Evolutionary conservation across 768 basidiomycete species (phyloP).

Genomic region (Boletus subparvulus): DNA sequence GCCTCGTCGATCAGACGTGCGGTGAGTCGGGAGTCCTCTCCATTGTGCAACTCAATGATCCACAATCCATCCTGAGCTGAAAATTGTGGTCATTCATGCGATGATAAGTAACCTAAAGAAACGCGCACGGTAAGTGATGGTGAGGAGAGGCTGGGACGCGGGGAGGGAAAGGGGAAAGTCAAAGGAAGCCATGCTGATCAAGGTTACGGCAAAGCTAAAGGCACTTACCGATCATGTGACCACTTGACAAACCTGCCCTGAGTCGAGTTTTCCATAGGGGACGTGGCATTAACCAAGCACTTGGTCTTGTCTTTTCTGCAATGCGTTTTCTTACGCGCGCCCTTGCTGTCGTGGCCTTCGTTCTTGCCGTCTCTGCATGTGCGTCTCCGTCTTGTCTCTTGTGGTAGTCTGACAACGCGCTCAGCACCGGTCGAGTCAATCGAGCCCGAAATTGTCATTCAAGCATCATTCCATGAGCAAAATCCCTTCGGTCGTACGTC

Average conservation of each 20-base stretch:
- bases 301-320: background rate
- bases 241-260: slow-evolving; percentile 26
- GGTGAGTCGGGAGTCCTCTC: slow-evolving; percentile 69
- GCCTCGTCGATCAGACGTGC: slow-evolving; percentile 55
- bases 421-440: slow-evolving; percentile 31
- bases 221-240: slow-evolving; percentile 15
- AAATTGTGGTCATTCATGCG: background rate
- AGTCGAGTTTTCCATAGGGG: slow-evolving; percentile 19
- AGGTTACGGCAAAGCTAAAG: too few species aligned
- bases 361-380: slow-evolving; percentile 33
- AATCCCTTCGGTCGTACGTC: slow-evolving; percentile 77
- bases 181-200: slow-evolving; percentile 5
- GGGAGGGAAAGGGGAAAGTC: slow-evolving; percentile 49
- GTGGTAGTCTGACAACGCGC: slow-evolving; percentile 3
- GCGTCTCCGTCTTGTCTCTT: slow-evolving; percentile 4
- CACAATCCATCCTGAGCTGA: slow-evolving; percentile 54
- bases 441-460: slow-evolving; percentile 54
- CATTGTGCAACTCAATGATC: slow-evolving; percentile 82
- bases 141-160: slow-evolving; percentile 50
- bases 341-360: slow-evolving; percentile 27
- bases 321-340: slow-evolving; percentile 38
- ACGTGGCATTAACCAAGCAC: slow-evolving; percentile 22
- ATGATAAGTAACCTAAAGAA: background rate
- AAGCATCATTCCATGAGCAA: slow-evolving; percentile 63
- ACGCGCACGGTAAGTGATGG: slow-evolving; percentile 63